Percentiles rank a stretch among this genome's conserved stretches.
Conservation (phyloP, 1,284 basidiomycete genomes). For the Kwoniella shivajii region DNA sequence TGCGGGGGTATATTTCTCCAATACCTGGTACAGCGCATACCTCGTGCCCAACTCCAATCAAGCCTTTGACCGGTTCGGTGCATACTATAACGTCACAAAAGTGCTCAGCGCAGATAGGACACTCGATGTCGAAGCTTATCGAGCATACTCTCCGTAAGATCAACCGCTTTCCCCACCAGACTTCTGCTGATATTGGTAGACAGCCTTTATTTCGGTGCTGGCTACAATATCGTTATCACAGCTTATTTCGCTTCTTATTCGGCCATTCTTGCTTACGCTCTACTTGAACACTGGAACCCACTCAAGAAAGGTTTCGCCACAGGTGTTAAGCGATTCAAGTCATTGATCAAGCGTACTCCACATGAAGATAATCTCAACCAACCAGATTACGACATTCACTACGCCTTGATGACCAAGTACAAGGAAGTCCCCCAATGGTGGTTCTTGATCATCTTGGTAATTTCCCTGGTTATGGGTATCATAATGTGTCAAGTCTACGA, state of each 20-base stretch:
- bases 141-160: slow-evolving; percentile 27
- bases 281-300: slow-evolving; percentile 10
- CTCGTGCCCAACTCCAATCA: slow-evolving; percentile 20
- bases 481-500: slow-evolving; percentile 56
- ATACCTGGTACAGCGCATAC: slow-evolving; percentile 13
- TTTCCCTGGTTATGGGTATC: slow-evolving; percentile 58
- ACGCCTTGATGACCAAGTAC: slow-evolving; percentile 71
- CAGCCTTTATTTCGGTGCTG: slow-evolving; percentile 16
- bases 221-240: slow-evolving; percentile 11
- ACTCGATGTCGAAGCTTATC: slow-evolving; percentile 29
- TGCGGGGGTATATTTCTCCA: slow-evolving; percentile 14
- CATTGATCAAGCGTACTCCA: not conserved
- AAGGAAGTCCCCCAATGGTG: slow-evolving; percentile 75
- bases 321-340: not conserved
- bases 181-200: not conserved
- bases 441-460: slow-evolving; percentile 66
- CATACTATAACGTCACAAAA: slow-evolving; percentile 36
- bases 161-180: no score
- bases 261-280: slow-evolving; percentile 11
- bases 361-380: slow-evolving; percentile 4
- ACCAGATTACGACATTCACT: slow-evolving; percentile 16
- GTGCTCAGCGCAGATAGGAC: slow-evolving; percentile 28
- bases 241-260: slow-evolving; percentile 16
- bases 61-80: slow-evolving; percentile 18
- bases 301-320: slow-evolving; percentile 9